Conservation (phyloP, 805 yeast genomes). For the Candida ponderosae region DNA sequence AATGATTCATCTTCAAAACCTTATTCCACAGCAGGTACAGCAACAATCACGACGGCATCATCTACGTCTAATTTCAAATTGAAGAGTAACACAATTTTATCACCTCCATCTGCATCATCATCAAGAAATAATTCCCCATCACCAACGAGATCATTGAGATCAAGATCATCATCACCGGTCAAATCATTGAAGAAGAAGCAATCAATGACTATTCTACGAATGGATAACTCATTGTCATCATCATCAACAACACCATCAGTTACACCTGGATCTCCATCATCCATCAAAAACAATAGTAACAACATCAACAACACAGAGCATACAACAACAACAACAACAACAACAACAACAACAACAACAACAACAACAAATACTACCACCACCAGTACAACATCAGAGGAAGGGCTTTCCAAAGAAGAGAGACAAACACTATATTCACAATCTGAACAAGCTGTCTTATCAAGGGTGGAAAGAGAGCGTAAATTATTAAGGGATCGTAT, state of each 20-base stretch:
- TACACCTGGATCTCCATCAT: not conserved
- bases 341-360: not conserved
- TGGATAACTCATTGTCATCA: slow-evolving; percentile 14
- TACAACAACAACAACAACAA: too few species aligned
- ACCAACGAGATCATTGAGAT: slow-evolving; percentile 8
- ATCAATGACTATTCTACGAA: slow-evolving; percentile 16
- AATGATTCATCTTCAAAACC: slow-evolving; percentile 3
- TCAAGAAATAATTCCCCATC: not conserved
- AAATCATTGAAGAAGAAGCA: slow-evolving; percentile 19
- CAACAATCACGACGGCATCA: slow-evolving; percentile 7
- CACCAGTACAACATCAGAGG: not conserved
- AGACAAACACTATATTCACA: slow-evolving; percentile 7
- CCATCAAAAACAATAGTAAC: not conserved
- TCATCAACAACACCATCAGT: not conserved
- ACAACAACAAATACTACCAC: not conserved
- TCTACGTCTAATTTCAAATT: slow-evolving; percentile 4
- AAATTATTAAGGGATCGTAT: slow-evolving; percentile 6
- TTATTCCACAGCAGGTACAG: slow-evolving; percentile 1
- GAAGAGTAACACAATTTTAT: not conserved
- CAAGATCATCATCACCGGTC: slow-evolving; percentile 18
- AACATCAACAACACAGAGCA: not conserved
- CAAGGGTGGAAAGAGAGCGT: slow-evolving; percentile 19
- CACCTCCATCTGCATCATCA: slow-evolving; percentile 1
- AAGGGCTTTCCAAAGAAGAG: slow-evolving; percentile 13
- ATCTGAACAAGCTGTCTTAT: slow-evolving; percentile 18